A percentile compares a stretch with the other conserved stretches of the same genome.
Conservation (phyloP, 2,329 filamentous ascomycete species). For the Fusarium sp. region DNA sequence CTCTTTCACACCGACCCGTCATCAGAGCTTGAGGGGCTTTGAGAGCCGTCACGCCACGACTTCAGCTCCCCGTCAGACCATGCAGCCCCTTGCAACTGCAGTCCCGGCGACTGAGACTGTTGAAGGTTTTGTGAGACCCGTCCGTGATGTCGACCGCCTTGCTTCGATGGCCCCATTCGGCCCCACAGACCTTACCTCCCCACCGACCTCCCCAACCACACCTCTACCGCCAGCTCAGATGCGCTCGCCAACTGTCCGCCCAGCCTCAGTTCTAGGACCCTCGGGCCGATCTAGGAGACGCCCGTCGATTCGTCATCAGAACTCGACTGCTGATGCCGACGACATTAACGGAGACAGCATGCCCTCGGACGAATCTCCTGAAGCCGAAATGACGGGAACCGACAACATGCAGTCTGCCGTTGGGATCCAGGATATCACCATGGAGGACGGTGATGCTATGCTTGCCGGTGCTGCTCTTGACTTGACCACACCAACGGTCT, state of each 20-base stretch:
- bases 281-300: conserved; percentile 72
- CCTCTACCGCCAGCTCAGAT: conserved; percentile 77
- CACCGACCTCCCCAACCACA: conserved; percentile 91
- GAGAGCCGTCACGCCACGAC: conserved; percentile 64
- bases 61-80: conserved; percentile 60
- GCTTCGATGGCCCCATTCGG: conserved; percentile 83
- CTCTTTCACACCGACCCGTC: conserved; percentile 53
- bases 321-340: conserved; percentile 90
- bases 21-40: conserved; percentile 63
- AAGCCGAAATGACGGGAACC: conserved; percentile 83
- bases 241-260: conserved; percentile 66
- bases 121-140: conserved; percentile 82
- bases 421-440: conserved; percentile 83
- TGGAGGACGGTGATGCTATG: conserved; percentile 85
- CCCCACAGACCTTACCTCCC: conserved; percentile 80
- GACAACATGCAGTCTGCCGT: conserved; percentile 85
- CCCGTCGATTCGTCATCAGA: conserved; percentile 89
- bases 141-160: conserved; percentile 84
- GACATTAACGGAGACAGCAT: conserved; percentile 88
- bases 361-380: conserved; percentile 80
- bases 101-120: conserved; percentile 75
- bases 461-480: conserved; percentile 81
- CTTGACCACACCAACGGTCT: conserved; percentile 81
- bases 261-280: conserved; percentile 64
- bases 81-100: conserved; percentile 75